Conservation (phyloP, 2,329 filamentous ascomycete species). For the Cordyceps militaris region DNA sequence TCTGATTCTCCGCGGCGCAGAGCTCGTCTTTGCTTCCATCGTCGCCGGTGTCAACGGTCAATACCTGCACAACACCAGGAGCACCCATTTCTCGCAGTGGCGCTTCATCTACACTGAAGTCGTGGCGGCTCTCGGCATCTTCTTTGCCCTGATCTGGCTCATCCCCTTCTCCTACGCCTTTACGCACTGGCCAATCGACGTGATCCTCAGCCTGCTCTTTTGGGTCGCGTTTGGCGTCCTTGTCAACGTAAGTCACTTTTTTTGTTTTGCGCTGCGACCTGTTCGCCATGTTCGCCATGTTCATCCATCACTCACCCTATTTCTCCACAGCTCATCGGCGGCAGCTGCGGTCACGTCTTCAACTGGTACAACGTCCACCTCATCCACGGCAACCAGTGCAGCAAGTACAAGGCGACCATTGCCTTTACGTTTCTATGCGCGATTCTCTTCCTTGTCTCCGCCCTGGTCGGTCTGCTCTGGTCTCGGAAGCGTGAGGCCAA, state of each 20-base stretch:
- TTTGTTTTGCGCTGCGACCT: too few relatives aligned
- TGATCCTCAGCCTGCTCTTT: conserved; percentile 63
- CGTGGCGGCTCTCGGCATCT: conserved; percentile 59
- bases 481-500: conserved; percentile 34
- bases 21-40: conserved; percentile 65
- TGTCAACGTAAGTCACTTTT: conserved; percentile 45
- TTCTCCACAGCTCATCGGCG: conserved; percentile 30
- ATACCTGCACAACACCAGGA: conserved; percentile 49
- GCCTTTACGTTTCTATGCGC: conserved; percentile 67
- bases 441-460: conserved; percentile 62
- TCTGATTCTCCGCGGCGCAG: conserved; percentile 30
- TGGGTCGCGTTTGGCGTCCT: conserved; percentile 62
- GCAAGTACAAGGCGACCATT: conserved; percentile 62
- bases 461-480: conserved; percentile 51
- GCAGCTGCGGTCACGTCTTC: conserved; percentile 50
- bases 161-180: conserved; percentile 63
- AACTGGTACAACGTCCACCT: conserved; percentile 51
- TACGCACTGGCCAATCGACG: conserved; percentile 63
- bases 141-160: conserved; percentile 65
- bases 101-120: conserved; percentile 72
- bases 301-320: background rate
- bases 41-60: conserved; percentile 63
- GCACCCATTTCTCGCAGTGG: conserved; percentile 45
- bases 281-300: background rate
- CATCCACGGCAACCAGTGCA: conserved; percentile 44